Conservation (phyloP, 176 grass and related monocot genomes). For the Poa pratensis region DNA sequence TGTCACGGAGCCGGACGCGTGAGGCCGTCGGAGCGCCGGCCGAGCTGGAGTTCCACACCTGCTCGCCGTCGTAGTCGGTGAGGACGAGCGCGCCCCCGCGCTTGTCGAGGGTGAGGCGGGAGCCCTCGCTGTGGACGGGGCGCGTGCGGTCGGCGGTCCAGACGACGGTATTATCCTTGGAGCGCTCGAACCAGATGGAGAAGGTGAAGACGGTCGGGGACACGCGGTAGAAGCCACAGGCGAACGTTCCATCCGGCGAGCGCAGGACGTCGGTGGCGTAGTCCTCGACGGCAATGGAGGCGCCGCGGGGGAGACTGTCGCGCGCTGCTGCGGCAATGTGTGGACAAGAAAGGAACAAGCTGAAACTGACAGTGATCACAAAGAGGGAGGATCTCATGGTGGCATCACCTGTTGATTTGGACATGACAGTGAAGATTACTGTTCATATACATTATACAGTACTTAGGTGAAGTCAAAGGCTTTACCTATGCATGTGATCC, state of each 20-base stretch:
- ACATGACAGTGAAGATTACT: neutral
- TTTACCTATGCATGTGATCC: neutral
- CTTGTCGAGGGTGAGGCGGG: constrained; percentile 32
- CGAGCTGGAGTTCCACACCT: constrained; percentile 51
- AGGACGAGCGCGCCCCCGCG: constrained; percentile 36
- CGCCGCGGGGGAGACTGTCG: constrained; percentile 12
- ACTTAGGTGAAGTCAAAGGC: neutral
- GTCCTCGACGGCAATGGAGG: constrained; percentile 54
- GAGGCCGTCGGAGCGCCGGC: neutral
- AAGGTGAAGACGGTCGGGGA: constrained; percentile 54
- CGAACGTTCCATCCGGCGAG: constrained; percentile 51
- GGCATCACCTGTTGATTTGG: constrained; percentile 14
- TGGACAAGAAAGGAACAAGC: neutral
- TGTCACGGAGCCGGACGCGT: constrained; percentile 25
- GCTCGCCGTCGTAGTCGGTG: constrained; percentile 47
- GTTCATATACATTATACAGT: neutral
- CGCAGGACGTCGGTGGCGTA: constrained; percentile 33
- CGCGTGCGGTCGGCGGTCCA: constrained; percentile 50
- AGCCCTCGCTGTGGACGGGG: constrained; percentile 50
- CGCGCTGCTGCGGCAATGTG: neutral
- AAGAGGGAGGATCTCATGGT: constrained; percentile 5
- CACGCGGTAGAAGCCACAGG: constrained; percentile 51
- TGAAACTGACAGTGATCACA: neutral
- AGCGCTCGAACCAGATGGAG: constrained; percentile 56
- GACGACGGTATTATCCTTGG: constrained; percentile 32